Evolutionary conservation across 805 yeast species (phyloP).

Genomic region (Priceomyces medius): DNA sequence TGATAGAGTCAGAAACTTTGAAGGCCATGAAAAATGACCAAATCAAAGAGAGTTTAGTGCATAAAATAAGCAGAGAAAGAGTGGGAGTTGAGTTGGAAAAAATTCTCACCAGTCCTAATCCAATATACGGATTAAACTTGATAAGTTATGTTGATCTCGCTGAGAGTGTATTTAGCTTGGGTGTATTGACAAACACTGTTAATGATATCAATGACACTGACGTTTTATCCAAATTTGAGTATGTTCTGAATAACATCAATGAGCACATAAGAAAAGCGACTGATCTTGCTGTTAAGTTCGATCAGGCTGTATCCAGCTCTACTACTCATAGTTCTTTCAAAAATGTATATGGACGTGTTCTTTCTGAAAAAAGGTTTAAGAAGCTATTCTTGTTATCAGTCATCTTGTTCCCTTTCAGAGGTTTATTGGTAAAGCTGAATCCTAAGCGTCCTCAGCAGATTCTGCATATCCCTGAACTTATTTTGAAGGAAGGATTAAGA

Average conservation of each 20-base stretch:
- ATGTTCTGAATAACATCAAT: neutral
- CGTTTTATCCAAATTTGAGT: slow-evolving; percentile 15
- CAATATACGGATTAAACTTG: slow-evolving; percentile 60
- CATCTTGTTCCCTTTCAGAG: slow-evolving; percentile 51
- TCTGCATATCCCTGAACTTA: slow-evolving; percentile 44
- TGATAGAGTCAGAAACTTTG: slow-evolving; percentile 56
- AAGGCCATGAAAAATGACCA: slow-evolving; percentile 61
- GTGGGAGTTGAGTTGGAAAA: slow-evolving; percentile 84
- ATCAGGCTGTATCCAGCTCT: slow-evolving; percentile 2
- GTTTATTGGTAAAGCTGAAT: slow-evolving; percentile 33
- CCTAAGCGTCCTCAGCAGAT: slow-evolving; percentile 30
- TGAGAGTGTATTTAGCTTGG: slow-evolving; percentile 51
- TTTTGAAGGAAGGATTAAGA: slow-evolving; percentile 70
- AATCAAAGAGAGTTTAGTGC: slow-evolving; percentile 57
- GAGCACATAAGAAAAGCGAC: slow-evolving; percentile 15
- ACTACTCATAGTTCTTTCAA: neutral
- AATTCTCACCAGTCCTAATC: slow-evolving; percentile 62
- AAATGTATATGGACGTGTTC: neutral
- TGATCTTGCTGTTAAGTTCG: slow-evolving; percentile 19
- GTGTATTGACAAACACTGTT: slow-evolving; percentile 14
- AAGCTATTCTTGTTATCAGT: slow-evolving; percentile 48
- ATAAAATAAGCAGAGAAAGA: slow-evolving; percentile 86
- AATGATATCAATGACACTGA: slow-evolving; percentile 15
- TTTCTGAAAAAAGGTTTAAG: slow-evolving; percentile 8
- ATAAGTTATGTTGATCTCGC: slow-evolving; percentile 56